Conservation (phyloP, 768 basidiomycete species). For the Trametes elegans region DNA sequence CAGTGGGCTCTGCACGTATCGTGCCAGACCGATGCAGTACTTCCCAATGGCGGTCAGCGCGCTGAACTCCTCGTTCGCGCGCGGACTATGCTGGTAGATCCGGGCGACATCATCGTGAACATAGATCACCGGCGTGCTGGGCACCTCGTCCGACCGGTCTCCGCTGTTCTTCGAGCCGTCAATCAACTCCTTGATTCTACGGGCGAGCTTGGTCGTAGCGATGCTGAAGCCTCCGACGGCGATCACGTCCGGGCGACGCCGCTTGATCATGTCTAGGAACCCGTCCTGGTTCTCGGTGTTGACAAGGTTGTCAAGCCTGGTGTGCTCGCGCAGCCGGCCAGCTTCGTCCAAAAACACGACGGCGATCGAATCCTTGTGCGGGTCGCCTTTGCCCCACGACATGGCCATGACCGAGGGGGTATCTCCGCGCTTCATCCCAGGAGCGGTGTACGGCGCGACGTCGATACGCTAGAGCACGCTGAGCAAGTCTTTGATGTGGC, state of each 20-base stretch:
- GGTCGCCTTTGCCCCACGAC: conserved; percentile 95
- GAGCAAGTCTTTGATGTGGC: background rate
- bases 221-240: conserved; percentile 88
- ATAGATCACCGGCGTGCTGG: conserved; percentile 72
- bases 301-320: conserved; percentile 83
- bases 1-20: conserved; percentile 90
- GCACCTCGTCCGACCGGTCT: conserved; percentile 18
- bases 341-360: conserved; percentile 84
- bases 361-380: conserved; percentile 84
- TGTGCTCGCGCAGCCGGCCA: conserved; percentile 88
- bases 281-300: conserved; percentile 67
- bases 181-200: conserved; percentile 60
- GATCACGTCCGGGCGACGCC: conserved; percentile 84
- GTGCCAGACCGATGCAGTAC: conserved; percentile 92
- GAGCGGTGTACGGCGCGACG: conserved; percentile 68
- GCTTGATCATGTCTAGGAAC: conserved; percentile 78
- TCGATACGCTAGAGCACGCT: conserved; percentile 65
- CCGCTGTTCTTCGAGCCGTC: conserved; percentile 4
- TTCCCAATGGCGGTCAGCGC: conserved; percentile 74
- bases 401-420: conserved; percentile 79
- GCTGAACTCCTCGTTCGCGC: conserved; percentile 82
- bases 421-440: conserved; percentile 67
- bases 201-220: conserved; percentile 68
- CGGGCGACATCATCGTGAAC: conserved; percentile 90
- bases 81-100: conserved; percentile 87